A percentile compares a stretch with the other conserved stretches of the same genome.
Evolutionary conservation across 2,329 filamentous ascomycete genomes (phyloP).

Genomic region (Lachnellula suecica): DNA sequence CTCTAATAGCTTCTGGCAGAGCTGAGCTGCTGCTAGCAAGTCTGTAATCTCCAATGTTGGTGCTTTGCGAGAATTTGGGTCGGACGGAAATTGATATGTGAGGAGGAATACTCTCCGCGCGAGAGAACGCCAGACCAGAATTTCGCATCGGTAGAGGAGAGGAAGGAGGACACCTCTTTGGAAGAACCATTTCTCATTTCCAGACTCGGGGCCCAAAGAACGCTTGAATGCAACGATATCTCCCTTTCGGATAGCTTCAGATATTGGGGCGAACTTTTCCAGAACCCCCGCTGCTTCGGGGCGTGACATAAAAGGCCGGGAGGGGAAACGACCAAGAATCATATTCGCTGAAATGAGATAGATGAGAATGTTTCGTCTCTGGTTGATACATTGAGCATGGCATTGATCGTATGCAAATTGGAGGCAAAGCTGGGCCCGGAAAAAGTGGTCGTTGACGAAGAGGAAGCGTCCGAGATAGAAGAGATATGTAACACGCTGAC

Average conservation of each 20-base stretch:
- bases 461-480: slow-evolving; percentile 93
- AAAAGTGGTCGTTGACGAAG: slow-evolving; percentile 81
- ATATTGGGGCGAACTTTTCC: slow-evolving; percentile 71
- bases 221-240: slow-evolving; percentile 73
- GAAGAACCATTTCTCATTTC: slow-evolving; percentile 71
- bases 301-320: slow-evolving; percentile 60
- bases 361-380: slow-evolving; percentile 77
- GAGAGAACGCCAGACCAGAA: slow-evolving; percentile 81
- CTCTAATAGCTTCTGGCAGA: slow-evolving; percentile 63
- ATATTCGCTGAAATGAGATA: slow-evolving; percentile 83
- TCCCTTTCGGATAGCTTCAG: slow-evolving; percentile 68
- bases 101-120: slow-evolving; percentile 76
- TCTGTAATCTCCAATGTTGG: slow-evolving; percentile 74
- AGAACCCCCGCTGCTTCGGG: slow-evolving; percentile 68
- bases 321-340: slow-evolving; percentile 81
- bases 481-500: slow-evolving; percentile 86
- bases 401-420: slow-evolving; percentile 81
- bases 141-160: slow-evolving; percentile 73
- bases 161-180: slow-evolving; percentile 73
- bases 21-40: slow-evolving; percentile 61
- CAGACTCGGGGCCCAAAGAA: slow-evolving; percentile 54
- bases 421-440: slow-evolving; percentile 71
- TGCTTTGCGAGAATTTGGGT: slow-evolving; percentile 57
- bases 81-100: slow-evolving; percentile 68
- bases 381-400: slow-evolving; percentile 68